These are phyloP conservation scores for Fomes fomentarius DNA, from an alignment of 1,284 basidiomycete species.

Conservation along the genomic window DNA sequence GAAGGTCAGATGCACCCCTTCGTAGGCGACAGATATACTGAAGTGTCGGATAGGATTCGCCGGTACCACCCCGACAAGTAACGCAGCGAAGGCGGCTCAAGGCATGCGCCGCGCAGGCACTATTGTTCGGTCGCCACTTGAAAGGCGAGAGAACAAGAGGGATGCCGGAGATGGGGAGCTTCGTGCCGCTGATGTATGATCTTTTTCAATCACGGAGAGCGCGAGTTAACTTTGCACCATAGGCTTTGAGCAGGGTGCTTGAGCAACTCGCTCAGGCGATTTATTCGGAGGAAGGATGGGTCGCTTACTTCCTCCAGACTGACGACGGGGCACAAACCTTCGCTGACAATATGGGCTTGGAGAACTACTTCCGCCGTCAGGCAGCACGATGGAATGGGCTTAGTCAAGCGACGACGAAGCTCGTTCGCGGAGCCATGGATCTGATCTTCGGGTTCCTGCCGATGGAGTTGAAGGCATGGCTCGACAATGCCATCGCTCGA, in stretches of 20 bases:
- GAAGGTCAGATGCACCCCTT: conserved; percentile 47
- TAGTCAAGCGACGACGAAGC: conserved; percentile 72
- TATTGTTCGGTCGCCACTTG: conserved; percentile 70
- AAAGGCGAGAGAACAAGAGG: conserved; percentile 64
- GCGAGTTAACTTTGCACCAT: too few relatives aligned
- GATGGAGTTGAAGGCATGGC: conserved; percentile 82
- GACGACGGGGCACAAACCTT: conserved; percentile 89
- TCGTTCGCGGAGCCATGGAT: conserved; percentile 89
- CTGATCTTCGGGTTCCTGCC: conserved; percentile 94
- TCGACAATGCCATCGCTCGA: conserved; percentile 76
- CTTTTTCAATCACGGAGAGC: too few relatives aligned
- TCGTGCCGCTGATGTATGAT: conserved; percentile 50
- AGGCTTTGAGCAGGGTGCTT: conserved; percentile 80
- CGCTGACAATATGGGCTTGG: conserved; percentile 94
- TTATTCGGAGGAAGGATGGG: conserved; percentile 85
- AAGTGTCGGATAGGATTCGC: conserved; percentile 49
- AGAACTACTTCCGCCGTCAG: conserved; percentile 92
- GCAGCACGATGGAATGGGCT: conserved; percentile 77
- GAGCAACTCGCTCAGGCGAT: conserved; percentile 80
- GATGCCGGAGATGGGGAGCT: conserved; percentile 61
- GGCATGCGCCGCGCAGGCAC: conserved; percentile 79
- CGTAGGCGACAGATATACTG: neutral
- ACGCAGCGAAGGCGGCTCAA: conserved; percentile 48
- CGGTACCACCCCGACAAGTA: conserved; percentile 40
- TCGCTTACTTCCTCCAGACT: conserved; percentile 91